Conservation (phyloP, 192 early-diverging fungal genomes). For the Backusella westeae region DNA sequence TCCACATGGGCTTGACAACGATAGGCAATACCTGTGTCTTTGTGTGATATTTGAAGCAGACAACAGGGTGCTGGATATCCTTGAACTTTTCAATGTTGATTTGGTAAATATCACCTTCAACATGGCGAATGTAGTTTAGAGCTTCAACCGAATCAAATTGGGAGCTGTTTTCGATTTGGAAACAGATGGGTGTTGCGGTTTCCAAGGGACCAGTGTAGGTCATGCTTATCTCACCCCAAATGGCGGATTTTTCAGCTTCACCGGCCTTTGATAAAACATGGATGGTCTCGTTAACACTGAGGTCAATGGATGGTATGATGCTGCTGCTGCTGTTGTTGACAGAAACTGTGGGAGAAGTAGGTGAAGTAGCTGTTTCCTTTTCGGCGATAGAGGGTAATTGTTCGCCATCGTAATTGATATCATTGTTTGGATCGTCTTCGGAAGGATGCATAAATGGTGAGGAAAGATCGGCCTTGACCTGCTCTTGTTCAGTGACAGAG, state of each 20-base stretch:
- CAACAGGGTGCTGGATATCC: not conserved
- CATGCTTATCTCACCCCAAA: constrained; percentile 52
- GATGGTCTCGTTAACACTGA: constrained; percentile 42
- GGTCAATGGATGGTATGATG: constrained; percentile 13
- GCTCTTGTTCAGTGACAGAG: constrained; percentile 11
- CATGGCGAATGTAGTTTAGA: constrained; percentile 36
- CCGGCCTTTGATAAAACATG: constrained; percentile 43
- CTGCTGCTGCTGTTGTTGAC: not conserved
- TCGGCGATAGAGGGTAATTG: not conserved
- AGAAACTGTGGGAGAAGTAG: not conserved
- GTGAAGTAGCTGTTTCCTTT: not conserved
- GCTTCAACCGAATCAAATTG: constrained; percentile 37
- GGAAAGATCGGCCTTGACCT: not conserved
- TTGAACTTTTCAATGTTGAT: constrained; percentile 38
- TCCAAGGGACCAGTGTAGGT: constrained; percentile 26
- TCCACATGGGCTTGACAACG: constrained; percentile 49
- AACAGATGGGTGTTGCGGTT: constrained; percentile 26
- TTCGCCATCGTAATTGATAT: too few relatives aligned
- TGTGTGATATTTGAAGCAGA: constrained; percentile 28
- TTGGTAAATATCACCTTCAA: constrained; percentile 36
- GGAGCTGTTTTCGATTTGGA: constrained; percentile 33
- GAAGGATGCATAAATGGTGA: not conserved
- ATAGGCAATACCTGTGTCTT: constrained; percentile 26
- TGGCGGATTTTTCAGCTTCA: constrained; percentile 37
- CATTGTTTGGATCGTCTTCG: not conserved